These are phyloP conservation scores for Inga leiocalycina DNA, from an alignment of 306 rosid genomes.

Conservation along the genomic window DNA sequence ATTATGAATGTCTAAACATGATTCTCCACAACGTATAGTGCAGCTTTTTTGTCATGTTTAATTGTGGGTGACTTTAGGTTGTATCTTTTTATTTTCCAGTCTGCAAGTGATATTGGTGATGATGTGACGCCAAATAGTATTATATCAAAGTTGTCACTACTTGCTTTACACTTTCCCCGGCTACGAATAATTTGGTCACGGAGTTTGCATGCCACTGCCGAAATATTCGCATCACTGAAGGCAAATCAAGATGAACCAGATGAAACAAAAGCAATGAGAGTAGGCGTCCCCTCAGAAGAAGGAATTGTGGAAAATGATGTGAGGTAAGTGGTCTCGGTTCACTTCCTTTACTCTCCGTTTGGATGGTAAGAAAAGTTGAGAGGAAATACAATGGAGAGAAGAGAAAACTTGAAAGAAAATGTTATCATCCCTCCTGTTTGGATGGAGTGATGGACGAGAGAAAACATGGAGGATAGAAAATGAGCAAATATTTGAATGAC, in stretches of 20 bases:
- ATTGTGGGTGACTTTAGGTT: background rate
- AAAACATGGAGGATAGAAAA: too few species aligned
- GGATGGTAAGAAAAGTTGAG: background rate
- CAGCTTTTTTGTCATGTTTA: background rate
- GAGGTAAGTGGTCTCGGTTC: slow-evolving; percentile 53
- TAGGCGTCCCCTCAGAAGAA: slow-evolving; percentile 96
- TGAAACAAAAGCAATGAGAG: slow-evolving; percentile 81
- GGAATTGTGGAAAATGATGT: slow-evolving; percentile 89
- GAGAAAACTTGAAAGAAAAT: too few species aligned
- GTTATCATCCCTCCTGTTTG: too few species aligned
- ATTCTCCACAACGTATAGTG: background rate
- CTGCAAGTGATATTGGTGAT: slow-evolving; percentile 93
- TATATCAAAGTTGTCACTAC: slow-evolving; percentile 91
- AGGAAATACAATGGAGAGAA: background rate
- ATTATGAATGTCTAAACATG: slow-evolving; percentile 6
- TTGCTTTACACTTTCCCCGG: slow-evolving; percentile 88
- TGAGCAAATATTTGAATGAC: too few species aligned
- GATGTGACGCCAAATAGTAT: slow-evolving; percentile 89
- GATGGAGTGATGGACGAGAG: too few species aligned
- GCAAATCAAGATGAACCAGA: slow-evolving; percentile 98
- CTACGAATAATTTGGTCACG: slow-evolving; percentile 95
- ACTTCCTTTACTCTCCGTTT: background rate
- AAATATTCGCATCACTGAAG: slow-evolving; percentile 82
- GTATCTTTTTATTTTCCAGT: slow-evolving; percentile 54
- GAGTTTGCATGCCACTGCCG: slow-evolving; percentile 91